Evolutionary conservation across 805 yeast genomes (phyloP).

Genomic region (Monosporozyma servazzii): DNA sequence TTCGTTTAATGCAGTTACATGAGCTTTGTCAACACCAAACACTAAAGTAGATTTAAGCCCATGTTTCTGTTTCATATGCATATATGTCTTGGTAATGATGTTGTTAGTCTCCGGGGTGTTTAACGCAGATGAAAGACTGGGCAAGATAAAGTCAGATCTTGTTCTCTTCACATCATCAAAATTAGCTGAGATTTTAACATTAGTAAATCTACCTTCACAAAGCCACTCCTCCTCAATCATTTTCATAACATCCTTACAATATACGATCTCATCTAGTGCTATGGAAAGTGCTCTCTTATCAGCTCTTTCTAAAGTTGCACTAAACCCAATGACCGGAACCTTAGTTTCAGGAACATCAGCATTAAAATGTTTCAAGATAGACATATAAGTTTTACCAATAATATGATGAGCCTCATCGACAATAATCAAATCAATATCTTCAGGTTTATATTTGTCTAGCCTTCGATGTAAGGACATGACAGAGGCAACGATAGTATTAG

Average conservation of each 20-base stretch:
- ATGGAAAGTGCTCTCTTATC: conserved; percentile 53
- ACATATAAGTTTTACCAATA: conserved; percentile 57
- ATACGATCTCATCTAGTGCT: conserved; percentile 67
- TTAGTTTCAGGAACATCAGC: conserved; percentile 35
- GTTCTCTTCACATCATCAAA: conserved; percentile 30
- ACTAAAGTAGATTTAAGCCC: conserved; percentile 52
- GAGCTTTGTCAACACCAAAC: conserved; percentile 69
- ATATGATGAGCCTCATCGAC: conserved; percentile 94
- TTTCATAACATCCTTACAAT: conserved; percentile 51
- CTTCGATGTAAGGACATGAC: conserved; percentile 53
- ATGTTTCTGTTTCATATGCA: conserved; percentile 34
- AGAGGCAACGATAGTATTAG: conserved; percentile 69
- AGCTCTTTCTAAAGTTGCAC: conserved; percentile 78
- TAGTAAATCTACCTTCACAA: conserved; percentile 57
- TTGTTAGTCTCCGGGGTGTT: conserved; percentile 47
- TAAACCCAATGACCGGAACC: conserved; percentile 66
- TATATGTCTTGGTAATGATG: conserved; percentile 44
- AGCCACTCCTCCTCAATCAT: conserved; percentile 65
- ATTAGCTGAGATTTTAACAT: conserved; percentile 42
- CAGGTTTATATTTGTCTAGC: conserved; percentile 44
- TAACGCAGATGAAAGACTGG: conserved; percentile 44
- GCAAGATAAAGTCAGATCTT: conserved; percentile 50
- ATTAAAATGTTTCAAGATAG: conserved; percentile 50
- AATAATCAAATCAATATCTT: conserved; percentile 54
- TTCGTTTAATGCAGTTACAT: conserved; percentile 46